Conservation (phyloP, 352 stramenopile genomes). For the Thalassiosira gravida region DNA sequence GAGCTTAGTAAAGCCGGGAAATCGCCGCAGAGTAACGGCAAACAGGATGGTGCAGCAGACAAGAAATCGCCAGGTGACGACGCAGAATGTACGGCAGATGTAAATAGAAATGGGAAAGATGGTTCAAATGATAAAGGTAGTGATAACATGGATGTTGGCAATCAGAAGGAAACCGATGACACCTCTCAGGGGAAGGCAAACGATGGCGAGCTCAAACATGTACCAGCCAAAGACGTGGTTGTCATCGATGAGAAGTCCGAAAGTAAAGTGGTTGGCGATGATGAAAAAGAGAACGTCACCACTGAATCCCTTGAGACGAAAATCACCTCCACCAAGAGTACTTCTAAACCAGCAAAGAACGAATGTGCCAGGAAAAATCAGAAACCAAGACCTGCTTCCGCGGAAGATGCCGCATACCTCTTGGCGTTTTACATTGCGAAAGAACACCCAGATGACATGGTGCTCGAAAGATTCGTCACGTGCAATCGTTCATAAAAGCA, state of each 20-base stretch:
- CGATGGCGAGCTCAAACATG: too few species aligned
- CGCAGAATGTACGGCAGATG: background rate
- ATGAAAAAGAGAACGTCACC: background rate
- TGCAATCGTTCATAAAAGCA: too few species aligned
- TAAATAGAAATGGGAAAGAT: background rate
- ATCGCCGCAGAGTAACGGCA: slow-evolving; percentile 5
- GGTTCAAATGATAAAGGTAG: too few species aligned
- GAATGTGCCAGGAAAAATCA: background rate
- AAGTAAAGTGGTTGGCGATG: background rate
- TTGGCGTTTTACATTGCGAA: slow-evolving; percentile 72
- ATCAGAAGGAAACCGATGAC: background rate
- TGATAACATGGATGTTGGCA: background rate
- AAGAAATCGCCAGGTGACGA: background rate
- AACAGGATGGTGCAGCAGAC: background rate
- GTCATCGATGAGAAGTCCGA: background rate
- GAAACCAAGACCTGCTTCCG: slow-evolving; percentile 4
- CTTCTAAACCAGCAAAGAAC: background rate
- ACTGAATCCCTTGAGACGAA: background rate
- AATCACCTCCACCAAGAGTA: background rate
- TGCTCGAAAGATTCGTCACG: too few species aligned
- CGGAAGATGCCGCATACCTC: slow-evolving; percentile 54
- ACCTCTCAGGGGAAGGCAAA: too few species aligned
- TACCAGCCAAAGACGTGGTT: background rate
- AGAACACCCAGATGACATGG: slow-evolving; percentile 70
- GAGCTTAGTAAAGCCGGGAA: background rate